Conservation (phyloP, 1,284 basidiomycete species). For the Sphaerobolus stellatus region DNA sequence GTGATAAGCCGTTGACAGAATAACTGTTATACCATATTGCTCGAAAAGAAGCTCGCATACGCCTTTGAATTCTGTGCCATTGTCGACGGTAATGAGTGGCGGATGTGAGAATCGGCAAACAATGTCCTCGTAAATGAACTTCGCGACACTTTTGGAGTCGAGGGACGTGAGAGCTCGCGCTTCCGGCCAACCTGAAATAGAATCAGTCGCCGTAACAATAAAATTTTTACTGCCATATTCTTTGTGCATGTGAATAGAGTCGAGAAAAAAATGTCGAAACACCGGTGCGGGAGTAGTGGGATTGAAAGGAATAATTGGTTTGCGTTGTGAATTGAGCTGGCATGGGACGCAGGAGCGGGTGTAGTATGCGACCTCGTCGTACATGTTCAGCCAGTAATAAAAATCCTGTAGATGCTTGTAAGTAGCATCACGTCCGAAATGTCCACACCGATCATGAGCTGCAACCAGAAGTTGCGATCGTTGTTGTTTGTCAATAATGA, state of each 20-base stretch:
- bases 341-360: conserved; percentile 1
- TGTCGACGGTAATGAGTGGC: conserved; percentile 26
- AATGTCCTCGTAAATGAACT: conserved; percentile 32
- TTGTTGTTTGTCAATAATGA: background rate
- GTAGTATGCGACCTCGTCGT: conserved; percentile 1
- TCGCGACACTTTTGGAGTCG: conserved; percentile 21
- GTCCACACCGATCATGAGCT: conserved; percentile 5
- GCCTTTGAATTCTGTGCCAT: conserved; percentile 30
- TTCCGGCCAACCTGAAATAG: too few relatives aligned
- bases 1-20: conserved; percentile 27
- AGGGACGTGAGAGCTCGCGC: too few relatives aligned
- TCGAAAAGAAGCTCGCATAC: conserved; percentile 23
- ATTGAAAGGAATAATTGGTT: background rate
- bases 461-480: background rate
- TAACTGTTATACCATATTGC: conserved; percentile 21
- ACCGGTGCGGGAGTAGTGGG: background rate
- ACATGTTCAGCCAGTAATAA: conserved; percentile 9
- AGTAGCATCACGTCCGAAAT: conserved; percentile 1
- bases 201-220: too few relatives aligned
- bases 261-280: conserved; percentile 10
- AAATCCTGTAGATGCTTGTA: background rate
- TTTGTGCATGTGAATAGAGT: conserved; percentile 3
- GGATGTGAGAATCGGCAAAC: conserved; percentile 30
- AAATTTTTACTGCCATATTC: too few relatives aligned
- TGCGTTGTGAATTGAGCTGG: background rate